These are phyloP conservation scores for Garcia nutans DNA, from an alignment of 345 rosid genomes.

Conservation along the genomic window DNA sequence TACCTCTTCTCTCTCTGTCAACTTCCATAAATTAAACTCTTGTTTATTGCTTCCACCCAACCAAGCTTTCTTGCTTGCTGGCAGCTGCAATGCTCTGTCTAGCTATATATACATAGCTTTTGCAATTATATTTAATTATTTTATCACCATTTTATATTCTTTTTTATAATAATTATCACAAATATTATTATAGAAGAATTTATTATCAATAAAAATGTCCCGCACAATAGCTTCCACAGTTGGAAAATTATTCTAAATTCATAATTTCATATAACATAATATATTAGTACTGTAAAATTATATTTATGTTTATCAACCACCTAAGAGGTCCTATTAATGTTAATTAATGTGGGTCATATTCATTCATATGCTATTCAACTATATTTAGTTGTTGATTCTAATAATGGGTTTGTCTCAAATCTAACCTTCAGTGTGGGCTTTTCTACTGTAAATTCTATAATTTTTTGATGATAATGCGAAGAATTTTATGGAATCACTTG, in stretches of 20 bases:
- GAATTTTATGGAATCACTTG: background rate
- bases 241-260: slow-evolving; percentile 18
- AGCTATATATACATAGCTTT: background rate
- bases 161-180: background rate
- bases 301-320: slow-evolving; percentile 25
- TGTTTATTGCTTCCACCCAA: slow-evolving; percentile 47
- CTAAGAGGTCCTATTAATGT: slow-evolving; percentile 20
- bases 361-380: slow-evolving; percentile 8
- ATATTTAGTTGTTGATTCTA: slow-evolving; percentile 6
- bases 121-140: background rate
- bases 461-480: slow-evolving; percentile 4
- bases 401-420: slow-evolving; percentile 3
- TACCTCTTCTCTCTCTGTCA: slow-evolving; percentile 27
- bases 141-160: background rate
- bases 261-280: background rate
- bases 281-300: background rate
- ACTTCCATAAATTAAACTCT: slow-evolving; percentile 11
- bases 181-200: slow-evolving; percentile 8
- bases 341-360: slow-evolving; percentile 36
- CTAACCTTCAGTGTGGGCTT: background rate
- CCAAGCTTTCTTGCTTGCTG: background rate
- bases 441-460: background rate
- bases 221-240: slow-evolving; percentile 23
- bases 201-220: slow-evolving; percentile 22
- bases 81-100: background rate